Evolutionary conservation across 2,329 filamentous ascomycete genomes (phyloP).

Genomic region (Geoglossum cookeanum): DNA sequence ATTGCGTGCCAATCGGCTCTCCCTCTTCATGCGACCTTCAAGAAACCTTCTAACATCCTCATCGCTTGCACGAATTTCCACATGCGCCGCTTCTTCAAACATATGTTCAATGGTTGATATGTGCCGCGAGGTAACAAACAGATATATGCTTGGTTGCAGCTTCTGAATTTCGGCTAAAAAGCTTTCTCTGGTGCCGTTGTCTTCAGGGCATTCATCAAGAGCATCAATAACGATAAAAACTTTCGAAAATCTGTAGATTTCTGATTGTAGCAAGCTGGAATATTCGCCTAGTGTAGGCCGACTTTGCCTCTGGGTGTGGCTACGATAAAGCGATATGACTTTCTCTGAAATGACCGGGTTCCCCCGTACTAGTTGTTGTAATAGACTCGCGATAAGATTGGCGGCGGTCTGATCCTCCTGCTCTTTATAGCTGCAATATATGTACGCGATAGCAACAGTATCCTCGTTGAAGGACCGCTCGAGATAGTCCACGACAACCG

Average conservation of each 20-base stretch:
- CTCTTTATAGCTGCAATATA: conserved; percentile 1
- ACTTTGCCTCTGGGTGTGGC: not conserved
- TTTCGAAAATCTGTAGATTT: not conserved
- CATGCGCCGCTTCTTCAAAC: not conserved
- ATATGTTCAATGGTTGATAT: not conserved
- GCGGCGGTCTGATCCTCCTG: not conserved
- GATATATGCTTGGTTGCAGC: not conserved
- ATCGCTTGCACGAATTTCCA: not conserved
- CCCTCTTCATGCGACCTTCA: not conserved
- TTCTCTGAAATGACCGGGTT: not conserved
- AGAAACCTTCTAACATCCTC: not conserved
- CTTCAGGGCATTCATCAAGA: not conserved
- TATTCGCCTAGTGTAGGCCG: not conserved
- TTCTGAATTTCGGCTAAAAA: not conserved
- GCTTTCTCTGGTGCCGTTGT: not conserved
- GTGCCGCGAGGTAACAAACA: not conserved
- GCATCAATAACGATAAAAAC: not conserved
- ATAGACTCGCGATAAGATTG: not conserved
- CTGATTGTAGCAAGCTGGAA: not conserved
- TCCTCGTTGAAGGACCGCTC: not conserved
- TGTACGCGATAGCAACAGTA: not conserved
- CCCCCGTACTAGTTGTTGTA: not conserved
- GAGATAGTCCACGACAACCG: not conserved
- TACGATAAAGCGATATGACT: not conserved
- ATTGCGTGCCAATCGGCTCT: not conserved